Conservation (phyloP, 768 basidiomycete genomes). For the Leccinum ochraceum region DNA sequence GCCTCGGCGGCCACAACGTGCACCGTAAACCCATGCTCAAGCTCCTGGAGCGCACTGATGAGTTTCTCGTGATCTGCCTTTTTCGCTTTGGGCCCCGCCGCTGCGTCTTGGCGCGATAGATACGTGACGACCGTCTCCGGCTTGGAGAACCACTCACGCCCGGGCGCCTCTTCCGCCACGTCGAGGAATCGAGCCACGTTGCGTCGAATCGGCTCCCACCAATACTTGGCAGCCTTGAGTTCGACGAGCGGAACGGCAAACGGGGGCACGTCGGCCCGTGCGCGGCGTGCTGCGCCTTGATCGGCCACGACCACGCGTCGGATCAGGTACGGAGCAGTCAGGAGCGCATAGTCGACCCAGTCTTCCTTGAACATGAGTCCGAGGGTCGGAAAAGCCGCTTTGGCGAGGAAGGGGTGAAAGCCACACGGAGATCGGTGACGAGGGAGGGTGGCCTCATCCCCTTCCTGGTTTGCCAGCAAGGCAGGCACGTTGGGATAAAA, state of each 20-base stretch:
- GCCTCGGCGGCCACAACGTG: slow-evolving; percentile 52
- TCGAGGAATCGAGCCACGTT: slow-evolving; percentile 47
- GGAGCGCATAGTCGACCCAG: slow-evolving; percentile 72
- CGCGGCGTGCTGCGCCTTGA: slow-evolving; percentile 58
- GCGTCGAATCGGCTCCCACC: slow-evolving; percentile 67
- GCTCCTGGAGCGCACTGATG: slow-evolving; percentile 51
- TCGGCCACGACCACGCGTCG: slow-evolving; percentile 80
- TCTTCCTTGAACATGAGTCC: slow-evolving; percentile 70
- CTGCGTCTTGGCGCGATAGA: slow-evolving; percentile 59
- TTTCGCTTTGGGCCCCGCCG: slow-evolving; percentile 49
- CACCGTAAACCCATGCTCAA: slow-evolving; percentile 59
- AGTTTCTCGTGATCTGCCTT: slow-evolving; percentile 60
- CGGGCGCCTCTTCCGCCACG: slow-evolving; percentile 22
- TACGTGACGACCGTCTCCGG: slow-evolving; percentile 62
- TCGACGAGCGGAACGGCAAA: slow-evolving; percentile 45
- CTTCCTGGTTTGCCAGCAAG: slow-evolving; percentile 45
- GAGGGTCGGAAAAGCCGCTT: slow-evolving; percentile 73
- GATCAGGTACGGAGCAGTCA: slow-evolving; percentile 69
- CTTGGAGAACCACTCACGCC: slow-evolving; percentile 18
- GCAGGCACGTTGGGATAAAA: slow-evolving; percentile 71
- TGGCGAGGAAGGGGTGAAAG: slow-evolving; percentile 71
- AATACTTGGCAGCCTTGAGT: slow-evolving; percentile 47
- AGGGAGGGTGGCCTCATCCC: slow-evolving; percentile 32
- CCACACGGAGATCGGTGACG: slow-evolving; percentile 54
- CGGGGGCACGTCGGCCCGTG: slow-evolving; percentile 23